phyloP scores from a whole-genome alignment of 495 filamentous ascomycete species.

The Pseudomonodictys pantanalensis region DNA sequence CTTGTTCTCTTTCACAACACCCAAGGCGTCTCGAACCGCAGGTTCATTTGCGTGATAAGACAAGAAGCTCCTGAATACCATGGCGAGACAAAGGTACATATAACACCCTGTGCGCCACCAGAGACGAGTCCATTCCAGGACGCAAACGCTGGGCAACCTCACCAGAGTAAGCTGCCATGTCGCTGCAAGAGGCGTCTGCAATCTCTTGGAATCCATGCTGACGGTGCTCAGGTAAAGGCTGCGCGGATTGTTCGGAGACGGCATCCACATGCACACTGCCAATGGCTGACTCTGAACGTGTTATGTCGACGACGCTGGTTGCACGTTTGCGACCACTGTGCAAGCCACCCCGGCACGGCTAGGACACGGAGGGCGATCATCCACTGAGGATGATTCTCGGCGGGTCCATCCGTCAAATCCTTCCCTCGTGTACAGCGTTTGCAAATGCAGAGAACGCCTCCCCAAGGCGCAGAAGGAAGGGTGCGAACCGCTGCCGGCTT shows the following conservation, averaged over 20 bases:
- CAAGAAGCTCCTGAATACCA: too few species aligned
- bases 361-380: neutral
- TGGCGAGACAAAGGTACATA: neutral
- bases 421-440: too few species aligned
- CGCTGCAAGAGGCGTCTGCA: neutral
- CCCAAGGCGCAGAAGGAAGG: neutral
- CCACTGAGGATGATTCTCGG: neutral
- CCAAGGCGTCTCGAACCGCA: too few species aligned
- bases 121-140: neutral
- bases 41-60: too few species aligned
- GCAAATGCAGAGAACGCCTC: neutral
- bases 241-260: neutral
- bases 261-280: neutral
- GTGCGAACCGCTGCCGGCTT: neutral
- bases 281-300: neutral
- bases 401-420: too few species aligned
- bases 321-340: neutral
- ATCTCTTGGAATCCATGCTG: slow-evolving; percentile 4
- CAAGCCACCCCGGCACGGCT: neutral
- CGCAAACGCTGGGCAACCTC: neutral
- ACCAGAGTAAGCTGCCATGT: slow-evolving; percentile 11
- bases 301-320: neutral
- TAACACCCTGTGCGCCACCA: neutral
- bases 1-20: too few species aligned
- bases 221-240: slow-evolving; percentile 5